phyloP scores from a whole-genome alignment of 306 rosid genomes.

The Ammopiptanthus mongolicus region DNA sequence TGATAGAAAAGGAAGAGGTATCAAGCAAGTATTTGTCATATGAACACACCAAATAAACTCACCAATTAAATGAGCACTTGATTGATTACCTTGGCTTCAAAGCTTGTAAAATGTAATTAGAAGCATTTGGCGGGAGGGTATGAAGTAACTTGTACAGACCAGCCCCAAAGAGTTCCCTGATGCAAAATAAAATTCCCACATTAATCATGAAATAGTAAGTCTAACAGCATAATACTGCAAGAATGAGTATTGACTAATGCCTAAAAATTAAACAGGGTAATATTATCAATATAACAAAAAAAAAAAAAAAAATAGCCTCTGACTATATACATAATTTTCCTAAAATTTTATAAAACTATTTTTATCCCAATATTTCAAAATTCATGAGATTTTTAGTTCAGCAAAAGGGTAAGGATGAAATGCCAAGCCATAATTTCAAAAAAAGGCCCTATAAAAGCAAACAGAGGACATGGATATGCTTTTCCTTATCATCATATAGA shows the following conservation, averaged over 20 bases:
- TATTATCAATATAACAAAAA: background rate
- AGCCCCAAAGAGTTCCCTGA: conserved; percentile 39
- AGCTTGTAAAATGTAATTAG: conserved; percentile 63
- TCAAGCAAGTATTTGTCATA: conserved; percentile 1
- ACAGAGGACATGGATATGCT: background rate
- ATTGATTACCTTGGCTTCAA: conserved; percentile 59
- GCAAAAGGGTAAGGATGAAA: background rate
- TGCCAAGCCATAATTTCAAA: background rate
- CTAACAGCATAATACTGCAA: background rate
- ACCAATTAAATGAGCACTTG: background rate
- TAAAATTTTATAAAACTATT: background rate
- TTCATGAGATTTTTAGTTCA: background rate
- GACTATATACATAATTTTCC: background rate
- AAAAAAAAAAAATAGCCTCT: background rate
- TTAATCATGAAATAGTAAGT: conserved; percentile 2
- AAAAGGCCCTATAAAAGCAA: background rate
- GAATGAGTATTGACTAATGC: background rate
- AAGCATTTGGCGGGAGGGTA: conserved; percentile 55
- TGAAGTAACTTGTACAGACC: conserved; percentile 43
- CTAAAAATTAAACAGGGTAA: background rate
- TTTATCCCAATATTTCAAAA: background rate
- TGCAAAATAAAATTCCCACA: background rate
- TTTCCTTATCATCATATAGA: background rate
- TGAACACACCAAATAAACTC: background rate
- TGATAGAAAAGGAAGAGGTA: background rate